Evolutionary conservation across 768 basidiomycete species (phyloP).

Genomic region (Lentinula sp.): DNA sequence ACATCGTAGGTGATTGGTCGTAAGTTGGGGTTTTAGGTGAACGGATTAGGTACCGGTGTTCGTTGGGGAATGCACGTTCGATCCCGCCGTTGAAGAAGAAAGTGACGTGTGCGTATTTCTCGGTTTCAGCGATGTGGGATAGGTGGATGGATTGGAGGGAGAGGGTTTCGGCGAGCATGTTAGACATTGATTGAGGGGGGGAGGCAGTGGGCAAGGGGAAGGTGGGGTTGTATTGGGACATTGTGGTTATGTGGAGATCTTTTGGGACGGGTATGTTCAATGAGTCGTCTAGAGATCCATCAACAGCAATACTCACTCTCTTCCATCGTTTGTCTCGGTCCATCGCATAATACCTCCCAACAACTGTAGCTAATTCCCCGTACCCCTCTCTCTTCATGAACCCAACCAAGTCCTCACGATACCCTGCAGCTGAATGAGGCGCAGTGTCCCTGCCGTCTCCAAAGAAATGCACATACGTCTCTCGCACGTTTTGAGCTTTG

Average conservation of each 20-base stretch:
- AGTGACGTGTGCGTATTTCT: conserved; percentile 96
- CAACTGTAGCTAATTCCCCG: conserved; percentile 78
- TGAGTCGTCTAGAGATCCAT: too few relatives aligned
- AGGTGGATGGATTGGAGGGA: conserved; percentile 74
- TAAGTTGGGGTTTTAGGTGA: conserved; percentile 95
- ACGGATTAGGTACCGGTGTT: conserved; percentile 83
- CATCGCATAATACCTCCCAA: conserved; percentile 96
- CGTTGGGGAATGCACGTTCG: conserved; percentile 82
- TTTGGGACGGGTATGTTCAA: too few relatives aligned
- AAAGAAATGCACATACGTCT: conserved; percentile 90
- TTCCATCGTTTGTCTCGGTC: conserved; percentile 98
- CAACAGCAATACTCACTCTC: conserved; percentile 82
- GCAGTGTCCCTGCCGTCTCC: conserved; percentile 95
- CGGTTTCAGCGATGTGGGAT: conserved; percentile 94
- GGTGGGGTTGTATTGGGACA: conserved; percentile 90
- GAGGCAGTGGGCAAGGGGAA: conserved; percentile 89
- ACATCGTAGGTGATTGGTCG: conserved; percentile 88
- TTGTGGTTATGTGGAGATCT: conserved; percentile 87
- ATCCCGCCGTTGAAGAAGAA: conserved; percentile 99
- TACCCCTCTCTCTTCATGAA: conserved; percentile 74
- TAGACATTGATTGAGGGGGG: conserved; percentile 91
- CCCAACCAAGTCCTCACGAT: conserved; percentile 68
- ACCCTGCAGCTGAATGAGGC: conserved; percentile 73
- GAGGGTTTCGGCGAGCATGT: conserved; percentile 93
- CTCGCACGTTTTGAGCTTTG: conserved; percentile 76